Conservation (phyloP, 108 stramenopile species). For the Poteriospumella lacustris region DNA sequence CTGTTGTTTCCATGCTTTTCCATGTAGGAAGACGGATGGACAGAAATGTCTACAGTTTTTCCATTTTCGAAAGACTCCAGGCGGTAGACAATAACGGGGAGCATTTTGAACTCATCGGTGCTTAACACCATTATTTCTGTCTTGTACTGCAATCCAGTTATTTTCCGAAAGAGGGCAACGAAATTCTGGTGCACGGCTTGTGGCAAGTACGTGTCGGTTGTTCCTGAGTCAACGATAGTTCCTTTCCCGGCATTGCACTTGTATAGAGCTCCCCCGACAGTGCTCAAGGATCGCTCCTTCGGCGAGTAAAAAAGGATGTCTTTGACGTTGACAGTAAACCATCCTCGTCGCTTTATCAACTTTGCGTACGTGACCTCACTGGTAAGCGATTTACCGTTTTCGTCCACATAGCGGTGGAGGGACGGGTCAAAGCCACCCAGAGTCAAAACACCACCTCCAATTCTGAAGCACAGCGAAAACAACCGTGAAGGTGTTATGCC, state of each 20-base stretch:
- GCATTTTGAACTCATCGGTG: constrained; percentile 51
- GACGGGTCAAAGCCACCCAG: constrained; percentile 71
- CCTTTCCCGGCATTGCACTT: constrained; percentile 68
- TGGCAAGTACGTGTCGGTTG: constrained; percentile 86
- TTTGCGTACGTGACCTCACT: neutral
- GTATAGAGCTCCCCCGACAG: constrained; percentile 1
- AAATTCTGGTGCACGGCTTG: constrained; percentile 57
- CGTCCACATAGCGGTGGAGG: constrained; percentile 59
- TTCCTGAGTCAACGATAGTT: constrained; percentile 85
- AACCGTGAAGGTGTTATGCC: constrained; percentile 62
- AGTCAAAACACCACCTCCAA: constrained; percentile 51
- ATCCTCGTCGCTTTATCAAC: constrained; percentile 1
- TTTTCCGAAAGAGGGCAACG: constrained; percentile 58
- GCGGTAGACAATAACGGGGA: constrained; percentile 77
- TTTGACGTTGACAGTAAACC: constrained; percentile 19
- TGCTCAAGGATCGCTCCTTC: neutral
- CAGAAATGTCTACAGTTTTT: constrained; percentile 61
- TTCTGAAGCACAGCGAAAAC: constrained; percentile 79
- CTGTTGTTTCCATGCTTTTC: constrained; percentile 30
- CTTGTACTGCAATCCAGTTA: constrained; percentile 68
- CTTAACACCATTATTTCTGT: constrained; percentile 51
- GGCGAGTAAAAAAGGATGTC: constrained; percentile 37
- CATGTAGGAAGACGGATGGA: constrained; percentile 66
- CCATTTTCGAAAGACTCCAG: constrained; percentile 58
- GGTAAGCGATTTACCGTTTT: neutral